Base-by-base conservation (phyloP, 1,284 basidiomycete species). In the Leccinum ponderosum region DNA sequence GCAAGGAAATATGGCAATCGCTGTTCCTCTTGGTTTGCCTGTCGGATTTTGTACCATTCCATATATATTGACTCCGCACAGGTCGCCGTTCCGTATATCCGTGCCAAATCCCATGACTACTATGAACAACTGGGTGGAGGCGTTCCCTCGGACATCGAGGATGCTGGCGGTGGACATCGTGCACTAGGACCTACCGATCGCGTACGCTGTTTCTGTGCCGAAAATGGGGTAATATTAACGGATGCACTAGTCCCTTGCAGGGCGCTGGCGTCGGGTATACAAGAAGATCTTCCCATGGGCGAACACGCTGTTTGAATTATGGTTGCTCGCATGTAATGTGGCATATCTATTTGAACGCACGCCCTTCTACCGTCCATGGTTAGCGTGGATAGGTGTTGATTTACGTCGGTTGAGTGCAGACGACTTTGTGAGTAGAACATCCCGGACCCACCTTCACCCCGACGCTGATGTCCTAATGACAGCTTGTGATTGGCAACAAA, bases 41-140 rank as follows among this genome's bases (percentile, higher is more conserved):
- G 17, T 12, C 27, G 52, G 15, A 15, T 25, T 25, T 56, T 31
- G 29, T 55, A 5, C 29, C 6, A 17, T 33, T 8, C 35, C 14
- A 25, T 14, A 11, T 44, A 29, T 53, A 6, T 54, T 68, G 51
- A 64, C 52, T 51, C 12, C 48, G 25, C 17, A 25, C 56, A 97
- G 90, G 85, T 98, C 52, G 94, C 89, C 3, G 75, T 98, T 29
- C 97, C 97, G 3, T 99, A 98, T 72, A 62, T 97, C 33, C 84
- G 92, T 62, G 90, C 94, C 6, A 97, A 97, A 73, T 85, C 90
- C 2, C 90, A 94, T 50, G 95, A 98, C 68, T 89, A 93, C 66
- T 97, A 90, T 72, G 97, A 99, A 76, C 84, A 89, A 35, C 76
- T 98, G 12, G 95, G 96, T 1, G 96, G 95, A 17, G 92, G 91